These are phyloP conservation scores for Hericium erinaceus DNA, from an alignment of 768 basidiomycete species.

Conservation along the genomic window DNA sequence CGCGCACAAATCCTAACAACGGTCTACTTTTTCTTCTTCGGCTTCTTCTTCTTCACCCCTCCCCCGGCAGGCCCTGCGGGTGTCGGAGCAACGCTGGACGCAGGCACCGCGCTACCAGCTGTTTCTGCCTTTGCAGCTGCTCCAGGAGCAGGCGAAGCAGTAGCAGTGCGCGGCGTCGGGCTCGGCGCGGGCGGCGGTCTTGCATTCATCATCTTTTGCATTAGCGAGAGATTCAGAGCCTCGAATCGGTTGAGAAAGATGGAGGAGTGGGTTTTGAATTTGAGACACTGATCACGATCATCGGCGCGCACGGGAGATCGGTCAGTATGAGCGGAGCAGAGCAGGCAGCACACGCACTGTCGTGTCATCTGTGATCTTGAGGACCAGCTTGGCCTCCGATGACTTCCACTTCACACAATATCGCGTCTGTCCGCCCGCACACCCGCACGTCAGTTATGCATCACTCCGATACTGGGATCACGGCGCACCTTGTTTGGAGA, in stretches of 20 bases:
- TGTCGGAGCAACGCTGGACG: conserved; percentile 12
- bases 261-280: conserved; percentile 92
- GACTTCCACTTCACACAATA: conserved; percentile 91
- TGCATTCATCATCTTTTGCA: conserved; percentile 79
- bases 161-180: conserved; percentile 11
- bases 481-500: conserved; percentile 64
- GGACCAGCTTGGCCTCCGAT: conserved; percentile 75
- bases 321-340: too few species aligned
- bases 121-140: neutral
- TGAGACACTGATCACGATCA: conserved; percentile 60
- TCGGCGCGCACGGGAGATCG: neutral
- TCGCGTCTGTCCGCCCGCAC: conserved; percentile 49
- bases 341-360: conserved; percentile 47
- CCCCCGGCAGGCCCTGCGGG: conserved; percentile 35
- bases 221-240: conserved; percentile 75
- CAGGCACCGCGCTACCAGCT: conserved; percentile 1
- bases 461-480: neutral
- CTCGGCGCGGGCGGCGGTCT: conserved; percentile 14
- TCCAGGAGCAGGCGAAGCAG: conserved; percentile 3
- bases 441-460: neutral
- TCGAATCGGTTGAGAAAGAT: conserved; percentile 97
- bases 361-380: conserved; percentile 89
- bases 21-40: conserved; percentile 54
- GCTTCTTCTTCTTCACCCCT: conserved; percentile 76
- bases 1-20: neutral